phyloP scores from a whole-genome alignment of 2,329 filamentous ascomycete species.

The Paracoccidioides brasiliensis region DNA sequence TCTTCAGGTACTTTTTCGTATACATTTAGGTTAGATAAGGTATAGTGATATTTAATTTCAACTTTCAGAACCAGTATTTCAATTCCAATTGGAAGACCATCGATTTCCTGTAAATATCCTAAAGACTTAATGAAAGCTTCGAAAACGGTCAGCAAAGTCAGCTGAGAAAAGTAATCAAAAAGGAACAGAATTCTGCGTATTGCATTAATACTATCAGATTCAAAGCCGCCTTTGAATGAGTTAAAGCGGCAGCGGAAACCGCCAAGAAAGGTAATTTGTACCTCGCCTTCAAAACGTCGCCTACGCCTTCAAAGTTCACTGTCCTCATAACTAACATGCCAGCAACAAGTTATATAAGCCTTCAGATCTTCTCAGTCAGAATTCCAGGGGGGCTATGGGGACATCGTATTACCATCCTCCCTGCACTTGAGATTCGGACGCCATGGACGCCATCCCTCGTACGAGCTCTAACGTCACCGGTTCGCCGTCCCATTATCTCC shows the following conservation, averaged over 20 bases:
- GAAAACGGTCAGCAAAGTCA: not conserved
- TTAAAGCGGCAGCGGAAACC: not conserved
- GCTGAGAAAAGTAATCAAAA: not conserved
- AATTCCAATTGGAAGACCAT: not conserved
- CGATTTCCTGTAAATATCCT: not conserved
- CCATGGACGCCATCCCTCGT: constrained; percentile 30
- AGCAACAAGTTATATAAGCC: not conserved
- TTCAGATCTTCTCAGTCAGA: not conserved
- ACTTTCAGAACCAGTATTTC: not conserved
- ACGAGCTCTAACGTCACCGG: constrained; percentile 63
- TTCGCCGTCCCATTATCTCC: constrained; percentile 23
- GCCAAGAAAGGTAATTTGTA: not conserved
- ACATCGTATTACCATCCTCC: constrained; percentile 5
- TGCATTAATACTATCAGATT: no score
- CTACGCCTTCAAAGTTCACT: not conserved
- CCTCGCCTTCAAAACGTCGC: not conserved
- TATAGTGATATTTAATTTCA: not conserved
- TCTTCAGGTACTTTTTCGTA: not conserved
- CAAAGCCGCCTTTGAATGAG: not conserved
- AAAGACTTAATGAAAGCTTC: no score
- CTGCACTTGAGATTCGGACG: constrained; percentile 10
- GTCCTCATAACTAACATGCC: not conserved
- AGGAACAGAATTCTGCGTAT: not conserved
- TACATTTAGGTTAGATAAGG: not conserved
- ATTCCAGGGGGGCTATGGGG: not conserved